Conservation (phyloP, 768 basidiomycete species). For the Hygrocybe coccinea region DNA sequence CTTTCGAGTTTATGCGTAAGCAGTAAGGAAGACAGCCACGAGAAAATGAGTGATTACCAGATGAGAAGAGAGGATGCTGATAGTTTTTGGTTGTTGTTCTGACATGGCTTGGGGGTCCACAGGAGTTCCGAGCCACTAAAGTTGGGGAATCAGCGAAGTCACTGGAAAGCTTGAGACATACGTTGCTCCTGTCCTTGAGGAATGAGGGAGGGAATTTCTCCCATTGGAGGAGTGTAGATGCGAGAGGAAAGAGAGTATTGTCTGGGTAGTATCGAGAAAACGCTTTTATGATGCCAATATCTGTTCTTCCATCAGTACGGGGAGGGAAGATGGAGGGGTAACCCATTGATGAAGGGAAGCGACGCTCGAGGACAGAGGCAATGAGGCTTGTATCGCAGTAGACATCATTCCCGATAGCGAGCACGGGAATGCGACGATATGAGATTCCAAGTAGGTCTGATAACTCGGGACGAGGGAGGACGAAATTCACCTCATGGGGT, state of each 20-base stretch:
- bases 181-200: conserved; percentile 45
- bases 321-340: conserved; percentile 47
- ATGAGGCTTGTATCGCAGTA: conserved; percentile 57
- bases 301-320: conserved; percentile 34
- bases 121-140: conserved; percentile 31
- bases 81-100: conserved; percentile 25
- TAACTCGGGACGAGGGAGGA: conserved; percentile 55
- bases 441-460: conserved; percentile 46
- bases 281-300: conserved; percentile 47
- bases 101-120: conserved; percentile 37
- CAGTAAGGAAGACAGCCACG: not conserved
- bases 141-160: not conserved
- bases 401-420: conserved; percentile 57
- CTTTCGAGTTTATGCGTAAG: conserved; percentile 19
- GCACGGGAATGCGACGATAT: conserved; percentile 56
- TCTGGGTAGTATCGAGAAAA: conserved; percentile 46
- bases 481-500: conserved; percentile 39
- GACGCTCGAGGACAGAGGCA: conserved; percentile 46
- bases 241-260: conserved; percentile 39
- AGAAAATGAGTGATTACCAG: conserved; percentile 32
- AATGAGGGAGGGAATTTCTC: conserved; percentile 42
- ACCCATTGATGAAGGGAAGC: conserved; percentile 46
- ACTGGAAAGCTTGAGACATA: conserved; percentile 22
- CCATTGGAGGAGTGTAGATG: conserved; percentile 43
- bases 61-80: conserved; percentile 43